Evolutionary conservation across 1,284 basidiomycete species (phyloP).

Genomic region (Coriolopsis trogii): DNA sequence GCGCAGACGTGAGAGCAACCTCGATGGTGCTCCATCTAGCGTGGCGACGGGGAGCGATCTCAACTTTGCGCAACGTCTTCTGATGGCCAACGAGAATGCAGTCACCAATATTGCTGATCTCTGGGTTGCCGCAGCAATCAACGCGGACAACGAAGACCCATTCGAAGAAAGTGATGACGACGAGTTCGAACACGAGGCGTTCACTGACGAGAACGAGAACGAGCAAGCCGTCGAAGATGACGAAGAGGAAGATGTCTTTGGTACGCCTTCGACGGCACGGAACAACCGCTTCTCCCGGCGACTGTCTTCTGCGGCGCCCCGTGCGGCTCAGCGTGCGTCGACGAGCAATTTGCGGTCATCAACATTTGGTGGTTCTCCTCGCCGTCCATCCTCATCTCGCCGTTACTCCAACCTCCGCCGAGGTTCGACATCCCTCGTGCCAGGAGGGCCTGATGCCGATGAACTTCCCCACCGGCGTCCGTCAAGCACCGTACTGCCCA

Average conservation of each 20-base stretch:
- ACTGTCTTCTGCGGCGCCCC: slow-evolving; percentile 15
- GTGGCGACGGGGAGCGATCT: slow-evolving; percentile 51
- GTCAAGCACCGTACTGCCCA: slow-evolving; percentile 65
- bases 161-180: slow-evolving; percentile 50
- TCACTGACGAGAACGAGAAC: slow-evolving; percentile 9
- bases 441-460: slow-evolving; percentile 11
- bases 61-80: slow-evolving; percentile 87
- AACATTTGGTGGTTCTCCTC: slow-evolving; percentile 23
- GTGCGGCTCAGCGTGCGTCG: slow-evolving; percentile 10
- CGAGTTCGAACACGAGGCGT: slow-evolving; percentile 22
- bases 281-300: slow-evolving; percentile 30
- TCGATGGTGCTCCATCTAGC: slow-evolving; percentile 38
- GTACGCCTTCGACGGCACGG: slow-evolving; percentile 25
- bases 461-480: slow-evolving; percentile 49
- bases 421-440: slow-evolving; percentile 15
- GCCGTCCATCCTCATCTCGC: slow-evolving; percentile 21
- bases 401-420: slow-evolving; percentile 24
- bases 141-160: slow-evolving; percentile 82
- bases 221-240: slow-evolving; percentile 38
- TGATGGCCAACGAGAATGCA: slow-evolving; percentile 90
- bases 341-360: slow-evolving; percentile 17
- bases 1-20: slow-evolving; percentile 51
- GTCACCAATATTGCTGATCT: slow-evolving; percentile 89
- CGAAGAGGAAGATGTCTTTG: slow-evolving; percentile 33
- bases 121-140: slow-evolving; percentile 93